A percentile compares a stretch with the other conserved stretches of the same genome.
phyloP scores from a whole-genome alignment of 805 yeast species.

The Danielozyma ontarioensis region DNA sequence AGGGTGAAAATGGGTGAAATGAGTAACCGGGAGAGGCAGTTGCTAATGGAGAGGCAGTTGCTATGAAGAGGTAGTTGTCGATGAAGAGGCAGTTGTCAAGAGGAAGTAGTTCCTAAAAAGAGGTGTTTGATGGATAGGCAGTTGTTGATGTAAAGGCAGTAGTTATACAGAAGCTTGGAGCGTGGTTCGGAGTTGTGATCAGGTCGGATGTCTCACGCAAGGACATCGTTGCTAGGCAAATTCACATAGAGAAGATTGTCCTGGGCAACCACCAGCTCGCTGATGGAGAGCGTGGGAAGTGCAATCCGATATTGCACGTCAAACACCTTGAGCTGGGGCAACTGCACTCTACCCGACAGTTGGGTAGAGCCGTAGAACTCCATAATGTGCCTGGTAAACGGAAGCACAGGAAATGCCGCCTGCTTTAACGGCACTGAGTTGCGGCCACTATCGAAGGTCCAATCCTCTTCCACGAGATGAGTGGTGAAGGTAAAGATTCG shows the following conservation, averaged over 20 bases:
- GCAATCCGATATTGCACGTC: conserved; percentile 66
- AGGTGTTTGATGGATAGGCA: no score
- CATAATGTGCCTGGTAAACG: conserved; percentile 49
- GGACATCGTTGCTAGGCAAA: no score
- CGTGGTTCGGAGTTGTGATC: no score
- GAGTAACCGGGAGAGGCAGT: no score
- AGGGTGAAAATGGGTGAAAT: no score
- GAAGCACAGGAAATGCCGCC: conserved; percentile 49
- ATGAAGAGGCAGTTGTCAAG: no score
- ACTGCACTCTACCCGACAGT: conserved; percentile 18
- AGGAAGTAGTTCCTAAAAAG: no score
- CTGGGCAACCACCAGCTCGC: conserved; percentile 11
- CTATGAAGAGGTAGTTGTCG: no score
- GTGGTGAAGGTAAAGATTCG: conserved; percentile 60
- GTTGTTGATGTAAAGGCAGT: no score
- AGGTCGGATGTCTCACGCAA: no score
- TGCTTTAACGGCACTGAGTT: conserved; percentile 25
- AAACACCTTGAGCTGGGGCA: conserved; percentile 62
- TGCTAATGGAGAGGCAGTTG: no score
- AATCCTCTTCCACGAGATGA: conserved; percentile 28
- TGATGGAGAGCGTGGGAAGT: conserved; percentile 38
- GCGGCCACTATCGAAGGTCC: conserved; percentile 8
- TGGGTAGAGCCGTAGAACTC: conserved; percentile 20
- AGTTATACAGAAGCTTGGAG: no score
- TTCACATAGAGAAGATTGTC: conserved; percentile 13